phyloP scores from a whole-genome alignment of 345 rosid genomes.

The Moringa oleifera region DNA sequence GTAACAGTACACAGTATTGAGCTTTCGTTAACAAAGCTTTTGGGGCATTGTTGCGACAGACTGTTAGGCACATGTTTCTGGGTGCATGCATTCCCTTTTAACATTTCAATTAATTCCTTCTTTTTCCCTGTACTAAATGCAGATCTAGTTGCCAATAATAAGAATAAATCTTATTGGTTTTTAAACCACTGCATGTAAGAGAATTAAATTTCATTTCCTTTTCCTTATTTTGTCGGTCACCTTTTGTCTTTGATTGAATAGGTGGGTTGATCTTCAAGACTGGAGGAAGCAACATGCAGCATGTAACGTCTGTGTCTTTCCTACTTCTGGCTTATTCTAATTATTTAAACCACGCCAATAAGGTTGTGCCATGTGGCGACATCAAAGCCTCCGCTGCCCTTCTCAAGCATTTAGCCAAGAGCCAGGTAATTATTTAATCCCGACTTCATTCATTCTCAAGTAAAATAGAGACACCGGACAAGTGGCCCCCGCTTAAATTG shows the following conservation, averaged over 20 bases:
- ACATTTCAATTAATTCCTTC: too few relatives aligned
- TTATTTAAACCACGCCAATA: conserved; percentile 63
- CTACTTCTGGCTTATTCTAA: conserved; percentile 82
- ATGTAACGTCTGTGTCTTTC: conserved; percentile 86
- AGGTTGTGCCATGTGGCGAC: conserved; percentile 57
- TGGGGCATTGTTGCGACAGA: too few relatives aligned
- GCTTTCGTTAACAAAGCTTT: too few relatives aligned
- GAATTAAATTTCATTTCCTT: background rate
- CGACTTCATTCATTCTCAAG: too few relatives aligned
- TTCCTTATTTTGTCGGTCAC: too few relatives aligned
- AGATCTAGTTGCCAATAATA: background rate
- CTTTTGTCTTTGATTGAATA: conserved; percentile 5
- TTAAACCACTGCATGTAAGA: background rate
- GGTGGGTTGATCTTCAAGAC: conserved; percentile 89
- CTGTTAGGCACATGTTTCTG: too few relatives aligned
- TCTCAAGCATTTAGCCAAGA: conserved; percentile 54
- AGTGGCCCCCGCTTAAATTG: background rate
- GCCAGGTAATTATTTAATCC: conserved; percentile 34
- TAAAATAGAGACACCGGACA: too few relatives aligned
- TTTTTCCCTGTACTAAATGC: too few relatives aligned
- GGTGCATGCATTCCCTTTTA: too few relatives aligned
- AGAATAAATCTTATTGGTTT: too few relatives aligned
- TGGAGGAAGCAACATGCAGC: conserved; percentile 95
- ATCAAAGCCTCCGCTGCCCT: conserved; percentile 47
- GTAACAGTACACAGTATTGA: too few relatives aligned